Evolutionary conservation across 352 stramenopile species (phyloP), one percentile per base, ranked within the genome.

Genomic region (Phytophthora tubulina): DNA sequence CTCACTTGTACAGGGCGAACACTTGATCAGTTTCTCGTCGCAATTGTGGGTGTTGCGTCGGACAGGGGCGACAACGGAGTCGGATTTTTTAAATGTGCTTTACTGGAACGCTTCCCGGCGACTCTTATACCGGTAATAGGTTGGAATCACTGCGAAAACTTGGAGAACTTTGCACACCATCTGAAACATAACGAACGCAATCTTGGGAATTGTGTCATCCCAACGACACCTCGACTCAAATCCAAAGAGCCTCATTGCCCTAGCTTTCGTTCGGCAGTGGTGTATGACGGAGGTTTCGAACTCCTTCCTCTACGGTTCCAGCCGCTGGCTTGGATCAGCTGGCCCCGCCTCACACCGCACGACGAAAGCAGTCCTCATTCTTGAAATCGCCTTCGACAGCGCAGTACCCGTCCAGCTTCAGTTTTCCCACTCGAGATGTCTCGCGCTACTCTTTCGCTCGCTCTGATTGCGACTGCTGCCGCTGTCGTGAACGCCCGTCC

Each of bases 401-500:
- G n/a, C 69, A 64, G 36, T 21, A 3, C 32, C 17, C 53, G 31
- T 41, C 39, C 56, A n/a, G 32, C 11, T 46, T 5, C 54, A 57
- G 17, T 50, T 57, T 36, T 32, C 11, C n/a, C 38, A 9, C 10
- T 38, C 27, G 13, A 38, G 48, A 78, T 75, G 66, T 33, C 52
- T 4, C 66, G 60, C 27, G 14, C 48, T 36, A 64, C 66, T 27
- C 32, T 72, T 4, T 78, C 71, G 0, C 36, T 78, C 39, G 63
- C 59, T 44, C 48, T 78, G 1, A 44, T 70, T 17, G 58, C 65
- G 30, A 67, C 62, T 44, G 53, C 54, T 9, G 45, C 56, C 15
- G 65, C 51, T 4, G 49, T 67, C 35, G 70, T 74, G 31, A 67
- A 53, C 52, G 75, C 75, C 8, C 67, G 55, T 6, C 59, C 68